Percentiles rank a stretch among this genome's conserved stretches.
Evolutionary conservation across 1,284 basidiomycete genomes (phyloP).

Genomic region (Ceratobasidium sp.): DNA sequence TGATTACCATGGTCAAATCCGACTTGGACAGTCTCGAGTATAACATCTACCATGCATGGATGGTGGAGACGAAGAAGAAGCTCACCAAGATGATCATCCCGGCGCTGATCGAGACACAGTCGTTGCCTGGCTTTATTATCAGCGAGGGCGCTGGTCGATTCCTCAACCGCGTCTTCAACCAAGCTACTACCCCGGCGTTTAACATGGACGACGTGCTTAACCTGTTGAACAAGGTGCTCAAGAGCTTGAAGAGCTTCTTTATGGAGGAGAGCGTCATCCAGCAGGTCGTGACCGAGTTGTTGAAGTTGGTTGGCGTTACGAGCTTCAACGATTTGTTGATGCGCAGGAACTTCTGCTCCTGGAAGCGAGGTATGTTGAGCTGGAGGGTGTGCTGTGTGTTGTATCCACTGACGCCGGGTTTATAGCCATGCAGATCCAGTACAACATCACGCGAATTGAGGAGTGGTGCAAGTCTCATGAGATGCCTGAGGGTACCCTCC

Average conservation of each 20-base stretch:
- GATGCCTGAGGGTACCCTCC: conserved; percentile 98
- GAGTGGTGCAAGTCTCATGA: conserved; percentile 98
- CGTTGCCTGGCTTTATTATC: conserved; percentile 96
- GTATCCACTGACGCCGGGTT: conserved; percentile 8
- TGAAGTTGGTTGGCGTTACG: conserved; percentile 96
- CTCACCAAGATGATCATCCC: conserved; percentile 99
- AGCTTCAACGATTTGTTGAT: conserved; percentile 99
- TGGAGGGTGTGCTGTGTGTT: neutral
- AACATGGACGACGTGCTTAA: conserved; percentile 99
- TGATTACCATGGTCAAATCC: conserved; percentile 98
- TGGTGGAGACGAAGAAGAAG: conserved; percentile 98
- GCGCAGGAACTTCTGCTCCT: conserved; percentile 98
- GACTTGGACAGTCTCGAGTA: conserved; percentile 98
- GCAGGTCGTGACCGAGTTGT: conserved; percentile 94
- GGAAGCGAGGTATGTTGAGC: conserved; percentile 89
- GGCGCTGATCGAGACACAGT: conserved; percentile 97
- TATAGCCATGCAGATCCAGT: conserved; percentile 98
- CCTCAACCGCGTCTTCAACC: conserved; percentile 91
- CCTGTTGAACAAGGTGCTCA: conserved; percentile 97
- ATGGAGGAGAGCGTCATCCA: conserved; percentile 98
- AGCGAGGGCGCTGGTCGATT: conserved; percentile 89
- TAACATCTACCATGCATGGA: conserved; percentile 99
- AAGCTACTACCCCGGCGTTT: conserved; percentile 87
- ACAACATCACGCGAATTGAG: conserved; percentile 98
- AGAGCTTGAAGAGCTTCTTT: conserved; percentile 98